Conservation (phyloP, 768 basidiomycete species). For the Russula olivacea region DNA sequence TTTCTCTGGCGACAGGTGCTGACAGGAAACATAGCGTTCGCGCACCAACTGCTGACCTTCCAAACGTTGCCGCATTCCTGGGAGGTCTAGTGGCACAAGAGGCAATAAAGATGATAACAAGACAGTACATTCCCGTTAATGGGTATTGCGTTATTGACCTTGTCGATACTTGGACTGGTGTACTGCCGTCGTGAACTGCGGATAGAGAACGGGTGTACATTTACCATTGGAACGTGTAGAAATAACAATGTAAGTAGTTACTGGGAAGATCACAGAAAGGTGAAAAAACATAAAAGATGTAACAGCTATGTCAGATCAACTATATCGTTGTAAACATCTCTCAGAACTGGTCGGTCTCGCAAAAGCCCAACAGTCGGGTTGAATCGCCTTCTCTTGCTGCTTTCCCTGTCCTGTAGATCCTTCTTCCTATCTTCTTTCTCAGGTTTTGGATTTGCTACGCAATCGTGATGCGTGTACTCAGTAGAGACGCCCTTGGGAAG, state of each 20-base stretch:
- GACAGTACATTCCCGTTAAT: conserved; percentile 88
- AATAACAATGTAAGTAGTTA: background rate
- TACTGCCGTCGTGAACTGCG: conserved; percentile 30
- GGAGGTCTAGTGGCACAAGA: conserved; percentile 96
- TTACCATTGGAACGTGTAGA: background rate
- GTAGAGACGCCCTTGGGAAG: conserved; percentile 16
- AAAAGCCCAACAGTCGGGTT: conserved; percentile 40
- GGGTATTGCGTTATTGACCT: conserved; percentile 84
- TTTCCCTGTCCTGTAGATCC: conserved; percentile 20
- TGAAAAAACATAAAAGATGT: background rate
- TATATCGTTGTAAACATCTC: conserved; percentile 49
- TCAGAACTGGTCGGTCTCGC: conserved; percentile 52
- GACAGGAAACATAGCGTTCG: conserved; percentile 51
- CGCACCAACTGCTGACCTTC: conserved; percentile 77
- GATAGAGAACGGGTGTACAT: background rate
- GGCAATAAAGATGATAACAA: conserved; percentile 93
- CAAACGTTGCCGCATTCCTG: conserved; percentile 88
- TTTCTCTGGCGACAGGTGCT: conserved; percentile 13
- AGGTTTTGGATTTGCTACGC: conserved; percentile 22
- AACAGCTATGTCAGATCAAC: conserved; percentile 15
- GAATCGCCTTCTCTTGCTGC: conserved; percentile 36
- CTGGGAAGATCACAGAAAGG: background rate
- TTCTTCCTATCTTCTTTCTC: conserved; percentile 36
- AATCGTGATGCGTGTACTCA: conserved; percentile 4
- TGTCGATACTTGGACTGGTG: conserved; percentile 70